A percentile compares a stretch with the other conserved stretches of the same genome.
These are phyloP conservation scores for Dujonia santamariae DNA, from an alignment of 1,139 yeast species.

Conservation along the genomic window DNA sequence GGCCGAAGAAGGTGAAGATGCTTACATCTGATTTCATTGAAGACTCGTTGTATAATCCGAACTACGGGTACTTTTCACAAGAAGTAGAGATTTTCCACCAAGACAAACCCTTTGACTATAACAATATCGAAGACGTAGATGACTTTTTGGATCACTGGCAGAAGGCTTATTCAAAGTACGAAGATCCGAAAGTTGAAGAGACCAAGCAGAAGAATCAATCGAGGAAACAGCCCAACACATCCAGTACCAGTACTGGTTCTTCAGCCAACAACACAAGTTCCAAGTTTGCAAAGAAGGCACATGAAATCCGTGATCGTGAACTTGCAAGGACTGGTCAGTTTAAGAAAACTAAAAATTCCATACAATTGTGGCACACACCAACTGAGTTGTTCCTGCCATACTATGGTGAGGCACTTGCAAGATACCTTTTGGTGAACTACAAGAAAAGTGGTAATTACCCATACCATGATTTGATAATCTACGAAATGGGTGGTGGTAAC, in stretches of 20 bases:
- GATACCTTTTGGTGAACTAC: constrained; percentile 68
- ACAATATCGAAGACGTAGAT: constrained; percentile 58
- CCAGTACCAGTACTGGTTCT: constrained; percentile 7
- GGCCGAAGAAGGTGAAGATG: constrained; percentile 71
- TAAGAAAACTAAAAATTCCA: constrained; percentile 32
- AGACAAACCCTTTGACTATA: constrained; percentile 58
- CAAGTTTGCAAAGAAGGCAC: constrained; percentile 30
- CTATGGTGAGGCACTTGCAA: constrained; percentile 82
- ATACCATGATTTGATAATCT: constrained; percentile 62
- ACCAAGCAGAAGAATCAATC: constrained; percentile 10
- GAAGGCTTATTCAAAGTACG: constrained; percentile 59
- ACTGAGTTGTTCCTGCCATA: constrained; percentile 80
- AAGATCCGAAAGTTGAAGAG: constrained; percentile 20
- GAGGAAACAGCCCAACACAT: not conserved
- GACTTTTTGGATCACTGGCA: constrained; percentile 72
- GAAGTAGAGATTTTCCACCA: constrained; percentile 77
- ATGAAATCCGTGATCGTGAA: constrained; percentile 29
- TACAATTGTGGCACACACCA: constrained; percentile 90
- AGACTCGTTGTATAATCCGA: constrained; percentile 77
- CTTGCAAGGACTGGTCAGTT: constrained; percentile 11
- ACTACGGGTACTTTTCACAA: constrained; percentile 77
- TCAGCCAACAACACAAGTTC: constrained; percentile 8
- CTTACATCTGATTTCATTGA: constrained; percentile 76
- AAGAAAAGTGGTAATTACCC: constrained; percentile 60
- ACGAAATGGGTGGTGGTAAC: constrained; percentile 91